Base-by-base conservation (phyloP, 2,329 filamentous ascomycete genomes). In the Alternaria longipes region DNA sequence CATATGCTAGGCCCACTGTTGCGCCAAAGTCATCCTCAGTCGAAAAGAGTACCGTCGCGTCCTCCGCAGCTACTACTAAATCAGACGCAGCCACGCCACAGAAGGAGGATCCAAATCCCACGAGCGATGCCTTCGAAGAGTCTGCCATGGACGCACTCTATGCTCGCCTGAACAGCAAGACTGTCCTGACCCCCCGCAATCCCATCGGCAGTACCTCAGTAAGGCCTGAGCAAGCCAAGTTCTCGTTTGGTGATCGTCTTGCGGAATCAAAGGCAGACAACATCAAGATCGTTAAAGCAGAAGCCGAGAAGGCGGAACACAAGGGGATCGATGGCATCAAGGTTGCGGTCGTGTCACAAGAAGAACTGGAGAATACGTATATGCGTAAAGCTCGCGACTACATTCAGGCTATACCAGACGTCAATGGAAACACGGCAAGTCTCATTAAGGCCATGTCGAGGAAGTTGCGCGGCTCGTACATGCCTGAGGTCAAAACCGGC, bases 81-180 rank as follows among this genome's bases (percentile, higher is more conserved):
- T 8, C 38, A 11, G 26, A 32, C 5, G 8, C 49, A 28, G 6
- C 30, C 11, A 8, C 41, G 8, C 16, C 45, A 7, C 60, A 64
- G 53, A 56, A 53, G 12, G 53, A 65, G 14, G 9, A 20, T 46
- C 8, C 50, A 36, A 24, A 20, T 28, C 4, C 52, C n/a, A 14
- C 34, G 8, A 20, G 14, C 20, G n/a, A 47, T 22, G 45, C 20
- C 3, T 40, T 30, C 4, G 65, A 62, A 24, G 46, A 56, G 46
- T 42, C 54, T 16, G 59, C 56, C 8, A 41, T 73, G 16, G 72
- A 71, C 1, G 55, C 56, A 20, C 63, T 72, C 49, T 74, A 67
- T 50, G 66, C 68, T 14, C 67, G 65, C 8, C 56, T 74, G 24
- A 66, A 56, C 24, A 46, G 56, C 12, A 53, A 38, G 30, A 42